A percentile compares a stretch with the other conserved stretches of the same genome.
Evolutionary conservation across 2,329 filamentous ascomycete species (phyloP).

Genomic region (Fusarium equiseti): DNA sequence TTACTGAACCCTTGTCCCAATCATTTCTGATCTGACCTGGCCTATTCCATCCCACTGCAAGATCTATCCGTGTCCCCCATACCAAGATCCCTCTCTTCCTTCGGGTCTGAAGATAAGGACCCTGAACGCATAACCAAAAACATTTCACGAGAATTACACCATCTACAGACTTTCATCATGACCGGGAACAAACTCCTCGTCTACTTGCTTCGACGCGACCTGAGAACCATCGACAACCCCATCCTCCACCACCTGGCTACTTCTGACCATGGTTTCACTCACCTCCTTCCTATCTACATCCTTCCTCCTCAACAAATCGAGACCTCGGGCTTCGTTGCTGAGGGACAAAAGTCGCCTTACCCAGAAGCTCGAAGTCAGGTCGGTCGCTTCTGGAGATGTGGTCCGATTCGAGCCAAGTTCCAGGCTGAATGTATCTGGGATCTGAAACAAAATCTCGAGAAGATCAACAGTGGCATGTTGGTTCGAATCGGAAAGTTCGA

Average conservation of each 20-base stretch:
- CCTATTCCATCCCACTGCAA: slow-evolving; percentile 9
- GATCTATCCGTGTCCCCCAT: background rate
- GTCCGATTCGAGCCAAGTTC: slow-evolving; percentile 78
- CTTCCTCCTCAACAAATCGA: slow-evolving; percentile 79
- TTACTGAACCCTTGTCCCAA: slow-evolving; percentile 13
- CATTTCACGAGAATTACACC: background rate
- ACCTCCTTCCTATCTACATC: slow-evolving; percentile 78
- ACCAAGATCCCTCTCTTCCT: background rate
- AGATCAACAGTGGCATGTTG: slow-evolving; percentile 69
- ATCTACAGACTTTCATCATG: slow-evolving; percentile 44
- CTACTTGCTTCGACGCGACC: slow-evolving; percentile 78
- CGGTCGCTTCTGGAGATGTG: slow-evolving; percentile 78
- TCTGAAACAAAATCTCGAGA: slow-evolving; percentile 71
- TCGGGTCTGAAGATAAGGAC: background rate
- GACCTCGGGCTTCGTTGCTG: slow-evolving; percentile 76
- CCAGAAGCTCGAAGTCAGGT: slow-evolving; percentile 75
- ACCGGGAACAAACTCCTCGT: slow-evolving; percentile 67
- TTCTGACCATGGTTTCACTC: slow-evolving; percentile 68
- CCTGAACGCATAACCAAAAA: slow-evolving; percentile 2
- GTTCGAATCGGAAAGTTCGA: slow-evolving; percentile 72
- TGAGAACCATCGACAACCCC: slow-evolving; percentile 80
- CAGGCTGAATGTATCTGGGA: slow-evolving; percentile 80
- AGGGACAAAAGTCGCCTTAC: slow-evolving; percentile 70
- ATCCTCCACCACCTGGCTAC: slow-evolving; percentile 71
- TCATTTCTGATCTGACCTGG: background rate